phyloP scores from a whole-genome alignment of 805 yeast species.

The Metschnikowia noctiluminum region DNA sequence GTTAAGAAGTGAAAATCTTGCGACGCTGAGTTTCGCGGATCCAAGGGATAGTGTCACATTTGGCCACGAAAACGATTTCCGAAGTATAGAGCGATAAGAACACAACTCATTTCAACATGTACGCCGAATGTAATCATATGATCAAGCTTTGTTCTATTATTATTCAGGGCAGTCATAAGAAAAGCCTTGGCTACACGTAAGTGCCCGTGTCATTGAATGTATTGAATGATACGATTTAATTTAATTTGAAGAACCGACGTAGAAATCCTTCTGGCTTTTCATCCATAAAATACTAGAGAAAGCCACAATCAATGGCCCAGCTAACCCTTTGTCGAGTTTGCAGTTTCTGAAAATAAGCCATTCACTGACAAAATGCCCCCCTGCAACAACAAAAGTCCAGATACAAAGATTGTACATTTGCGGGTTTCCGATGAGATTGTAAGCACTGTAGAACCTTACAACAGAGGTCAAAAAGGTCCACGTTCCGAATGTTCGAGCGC shows the following conservation, averaged over 20 bases:
- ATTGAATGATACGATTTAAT: no score
- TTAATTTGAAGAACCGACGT: slow-evolving; percentile 27
- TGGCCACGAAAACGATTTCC: no score
- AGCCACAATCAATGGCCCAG: slow-evolving; percentile 82
- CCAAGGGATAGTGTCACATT: not conserved
- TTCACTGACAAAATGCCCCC: slow-evolving; percentile 78
- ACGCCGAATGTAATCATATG: no score
- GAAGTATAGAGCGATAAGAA: no score
- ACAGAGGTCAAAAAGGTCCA: slow-evolving; percentile 91
- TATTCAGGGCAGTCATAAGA: not conserved
- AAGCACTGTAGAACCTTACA: slow-evolving; percentile 85
- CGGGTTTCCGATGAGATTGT: slow-evolving; percentile 56
- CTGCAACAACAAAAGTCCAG: slow-evolving; percentile 79
- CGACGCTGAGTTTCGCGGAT: not conserved
- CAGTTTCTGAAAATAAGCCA: slow-evolving; percentile 79
- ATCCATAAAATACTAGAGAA: slow-evolving; percentile 77
- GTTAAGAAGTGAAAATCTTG: not conserved
- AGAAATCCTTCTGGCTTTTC: slow-evolving; percentile 65
- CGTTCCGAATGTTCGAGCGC: slow-evolving; percentile 97
- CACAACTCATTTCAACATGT: no score
- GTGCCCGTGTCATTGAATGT: no score
- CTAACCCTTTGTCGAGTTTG: slow-evolving; percentile 79
- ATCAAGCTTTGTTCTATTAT: no score
- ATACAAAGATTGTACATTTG: slow-evolving; percentile 76
- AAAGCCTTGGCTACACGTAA: no score